A percentile compares a stretch with the other conserved stretches of the same genome.
phyloP scores from a whole-genome alignment of 306 rosid species.

The Cicer chorassanicum region DNA sequence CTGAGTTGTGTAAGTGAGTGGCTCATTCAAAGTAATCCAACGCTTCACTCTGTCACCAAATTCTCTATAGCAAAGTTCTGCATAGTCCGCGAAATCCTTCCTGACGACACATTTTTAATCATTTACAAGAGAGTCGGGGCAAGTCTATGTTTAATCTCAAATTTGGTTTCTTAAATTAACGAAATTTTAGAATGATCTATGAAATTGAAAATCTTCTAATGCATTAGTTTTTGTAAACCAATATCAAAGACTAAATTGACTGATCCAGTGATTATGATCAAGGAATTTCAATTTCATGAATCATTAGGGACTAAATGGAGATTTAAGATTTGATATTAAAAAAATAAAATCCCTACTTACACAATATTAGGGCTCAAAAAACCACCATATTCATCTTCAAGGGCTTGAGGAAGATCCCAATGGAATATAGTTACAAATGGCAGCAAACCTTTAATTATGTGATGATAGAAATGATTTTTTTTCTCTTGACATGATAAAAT shows the following conservation, averaged over 20 bases:
- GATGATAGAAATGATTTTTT: neutral
- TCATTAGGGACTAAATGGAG: too few relatives aligned
- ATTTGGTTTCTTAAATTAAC: too few relatives aligned
- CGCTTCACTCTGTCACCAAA: slow-evolving; percentile 68
- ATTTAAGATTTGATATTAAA: neutral
- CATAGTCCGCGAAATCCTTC: slow-evolving; percentile 53
- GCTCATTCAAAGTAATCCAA: slow-evolving; percentile 69
- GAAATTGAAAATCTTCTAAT: too few relatives aligned
- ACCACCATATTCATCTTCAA: slow-evolving; percentile 65
- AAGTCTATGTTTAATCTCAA: neutral
- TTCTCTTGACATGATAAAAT: neutral
- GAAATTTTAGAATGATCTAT: too few relatives aligned
- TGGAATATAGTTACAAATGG: slow-evolving; percentile 42
- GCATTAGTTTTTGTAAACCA: too few relatives aligned
- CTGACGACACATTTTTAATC: slow-evolving; percentile 31
- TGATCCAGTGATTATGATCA: too few relatives aligned
- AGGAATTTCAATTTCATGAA: too few relatives aligned
- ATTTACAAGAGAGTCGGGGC: neutral
- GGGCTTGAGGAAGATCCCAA: slow-evolving; percentile 54
- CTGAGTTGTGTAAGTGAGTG: slow-evolving; percentile 30
- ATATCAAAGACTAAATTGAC: too few relatives aligned
- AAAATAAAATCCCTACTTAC: too few relatives aligned
- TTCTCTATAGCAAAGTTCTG: slow-evolving; percentile 56
- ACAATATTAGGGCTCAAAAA: slow-evolving; percentile 40
- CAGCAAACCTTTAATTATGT: slow-evolving; percentile 43